Evolutionary conservation across 257 asterid species (phyloP).

Genomic region (Pogostemon cablin): DNA sequence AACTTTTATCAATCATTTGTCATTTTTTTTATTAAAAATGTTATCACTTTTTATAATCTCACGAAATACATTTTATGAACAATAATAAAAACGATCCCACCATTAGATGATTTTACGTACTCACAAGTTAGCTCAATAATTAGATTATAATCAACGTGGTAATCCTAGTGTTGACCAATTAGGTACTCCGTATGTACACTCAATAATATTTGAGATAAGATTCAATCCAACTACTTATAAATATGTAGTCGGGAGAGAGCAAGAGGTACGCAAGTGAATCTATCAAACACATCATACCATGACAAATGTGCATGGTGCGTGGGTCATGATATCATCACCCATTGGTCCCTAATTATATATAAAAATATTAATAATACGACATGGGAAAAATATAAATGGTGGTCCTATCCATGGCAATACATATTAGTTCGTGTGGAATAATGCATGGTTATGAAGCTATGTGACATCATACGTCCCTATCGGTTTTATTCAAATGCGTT

Average conservation of each 20-base stretch:
- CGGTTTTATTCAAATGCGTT: slow-evolving; percentile 36
- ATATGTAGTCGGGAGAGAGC: neutral
- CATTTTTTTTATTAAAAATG: too few species aligned
- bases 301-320: neutral
- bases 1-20: too few species aligned
- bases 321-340: slow-evolving; percentile 1
- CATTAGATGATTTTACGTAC: too few species aligned
- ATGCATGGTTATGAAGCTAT: slow-evolving; percentile 29
- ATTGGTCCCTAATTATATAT: slow-evolving; percentile 14
- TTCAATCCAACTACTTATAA: neutral
- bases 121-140: too few species aligned
- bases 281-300: neutral
- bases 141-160: too few species aligned
- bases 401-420: slow-evolving; percentile 30
- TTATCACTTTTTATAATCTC: too few species aligned
- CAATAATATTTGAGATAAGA: neutral
- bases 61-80: too few species aligned
- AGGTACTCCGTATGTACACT: too few species aligned
- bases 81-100: too few species aligned
- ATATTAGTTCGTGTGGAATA: slow-evolving; percentile 16
- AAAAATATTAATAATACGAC: slow-evolving; percentile 22
- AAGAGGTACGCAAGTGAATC: neutral
- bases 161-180: too few species aligned
- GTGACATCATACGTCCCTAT: slow-evolving; percentile 35
- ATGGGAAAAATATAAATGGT: slow-evolving; percentile 22